These are phyloP conservation scores for Pichia sp. DNA, from an alignment of 1,139 yeast species.

Conservation along the genomic window DNA sequence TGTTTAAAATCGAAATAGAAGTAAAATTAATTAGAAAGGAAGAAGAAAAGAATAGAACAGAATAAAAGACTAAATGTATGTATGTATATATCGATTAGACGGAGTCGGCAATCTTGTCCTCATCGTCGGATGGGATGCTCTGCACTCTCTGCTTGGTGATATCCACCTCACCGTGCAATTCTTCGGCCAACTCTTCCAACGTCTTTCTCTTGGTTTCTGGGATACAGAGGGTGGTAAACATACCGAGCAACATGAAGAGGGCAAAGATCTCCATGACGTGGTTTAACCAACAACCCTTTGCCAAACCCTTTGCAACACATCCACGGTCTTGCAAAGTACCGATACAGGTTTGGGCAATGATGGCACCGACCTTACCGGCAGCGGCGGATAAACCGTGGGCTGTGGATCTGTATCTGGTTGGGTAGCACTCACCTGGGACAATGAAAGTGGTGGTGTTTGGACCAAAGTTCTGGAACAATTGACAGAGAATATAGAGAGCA, in stretches of 20 bases:
- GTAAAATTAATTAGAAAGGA: background rate
- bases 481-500: slow-evolving; percentile 70
- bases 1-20: background rate
- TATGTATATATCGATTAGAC: slow-evolving; percentile 14
- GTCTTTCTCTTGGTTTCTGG: slow-evolving; percentile 93
- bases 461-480: slow-evolving; percentile 86
- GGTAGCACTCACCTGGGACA: slow-evolving; percentile 95
- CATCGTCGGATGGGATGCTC: slow-evolving; percentile 25
- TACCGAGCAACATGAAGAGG: slow-evolving; percentile 79
- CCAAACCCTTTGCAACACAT: slow-evolving; percentile 49
- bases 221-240: slow-evolving; percentile 56
- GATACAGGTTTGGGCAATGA: slow-evolving; percentile 85
- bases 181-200: slow-evolving; percentile 73
- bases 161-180: slow-evolving; percentile 72
- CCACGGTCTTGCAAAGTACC: slow-evolving; percentile 80
- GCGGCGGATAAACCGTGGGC: slow-evolving; percentile 99
- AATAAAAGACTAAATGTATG: background rate
- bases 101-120: slow-evolving; percentile 26
- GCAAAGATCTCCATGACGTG: slow-evolving; percentile 94
- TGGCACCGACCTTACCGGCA: slow-evolving; percentile 93
- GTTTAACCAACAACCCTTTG: slow-evolving; percentile 71
- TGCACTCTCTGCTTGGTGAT: slow-evolving; percentile 23
- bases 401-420: slow-evolving; percentile 95
- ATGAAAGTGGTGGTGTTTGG: slow-evolving; percentile 96
- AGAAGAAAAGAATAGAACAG: background rate